phyloP scores from a whole-genome alignment of 371 early-diverging fungal genomes.

The Saksenaea vasiformis region DNA sequence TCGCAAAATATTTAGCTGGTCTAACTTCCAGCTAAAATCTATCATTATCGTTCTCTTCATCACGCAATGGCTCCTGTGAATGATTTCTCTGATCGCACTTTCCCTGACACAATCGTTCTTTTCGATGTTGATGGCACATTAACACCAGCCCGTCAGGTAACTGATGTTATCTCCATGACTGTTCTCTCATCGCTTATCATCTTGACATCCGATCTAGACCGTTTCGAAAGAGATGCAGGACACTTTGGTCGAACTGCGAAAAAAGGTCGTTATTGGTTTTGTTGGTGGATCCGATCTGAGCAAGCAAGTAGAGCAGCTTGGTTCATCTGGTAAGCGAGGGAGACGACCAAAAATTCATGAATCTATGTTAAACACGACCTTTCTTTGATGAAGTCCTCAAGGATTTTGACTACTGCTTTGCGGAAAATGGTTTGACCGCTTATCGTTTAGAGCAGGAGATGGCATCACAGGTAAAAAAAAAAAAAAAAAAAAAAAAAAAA shows the following conservation, averaged over 20 bases:
- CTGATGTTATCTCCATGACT: background rate
- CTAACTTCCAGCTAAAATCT: background rate
- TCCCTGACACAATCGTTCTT: slow-evolving; percentile 86
- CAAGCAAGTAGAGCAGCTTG: slow-evolving; percentile 99
- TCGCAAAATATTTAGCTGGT: background rate
- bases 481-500: too few relatives aligned
- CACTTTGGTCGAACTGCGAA: slow-evolving; percentile 81
- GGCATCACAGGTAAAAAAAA: slow-evolving; percentile 70
- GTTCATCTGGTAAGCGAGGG: slow-evolving; percentile 67
- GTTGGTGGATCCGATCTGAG: slow-evolving; percentile 98
- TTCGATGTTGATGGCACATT: slow-evolving; percentile 99
- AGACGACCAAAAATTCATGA: background rate
- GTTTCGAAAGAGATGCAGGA: slow-evolving; percentile 82
- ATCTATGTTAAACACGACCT: background rate
- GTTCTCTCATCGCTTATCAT: background rate
- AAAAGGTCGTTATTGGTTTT: slow-evolving; percentile 95
- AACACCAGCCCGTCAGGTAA: slow-evolving; percentile 86
- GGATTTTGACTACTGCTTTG: slow-evolving; percentile 97
- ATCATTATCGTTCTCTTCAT: background rate
- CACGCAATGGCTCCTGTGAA: slow-evolving; percentile 25
- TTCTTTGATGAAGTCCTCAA: slow-evolving; percentile 53
- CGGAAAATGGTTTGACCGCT: slow-evolving; percentile 99
- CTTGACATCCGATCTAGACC: slow-evolving; percentile 30
- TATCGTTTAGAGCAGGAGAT: slow-evolving; percentile 82
- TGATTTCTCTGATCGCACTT: slow-evolving; percentile 59